A percentile compares a stretch with the other conserved stretches of the same genome.
Evolutionary conservation across 768 basidiomycete species (phyloP).

Genomic region (Arthromyces matolae): DNA sequence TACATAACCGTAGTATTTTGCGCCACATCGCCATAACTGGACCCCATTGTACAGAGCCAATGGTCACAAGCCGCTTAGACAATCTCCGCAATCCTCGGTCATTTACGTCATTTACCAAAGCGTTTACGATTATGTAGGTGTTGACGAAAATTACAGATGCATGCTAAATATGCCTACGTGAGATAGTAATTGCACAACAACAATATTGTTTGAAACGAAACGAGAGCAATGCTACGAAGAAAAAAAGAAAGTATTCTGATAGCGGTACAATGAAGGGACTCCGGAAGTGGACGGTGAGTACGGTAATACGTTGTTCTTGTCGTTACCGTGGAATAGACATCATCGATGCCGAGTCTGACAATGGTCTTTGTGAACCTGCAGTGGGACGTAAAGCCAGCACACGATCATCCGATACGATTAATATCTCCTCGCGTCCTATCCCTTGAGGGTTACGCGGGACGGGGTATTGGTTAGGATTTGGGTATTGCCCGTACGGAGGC

Average conservation of each 20-base stretch:
- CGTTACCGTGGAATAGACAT: slow-evolving; percentile 37
- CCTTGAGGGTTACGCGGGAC: slow-evolving; percentile 43
- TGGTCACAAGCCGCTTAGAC: too few species aligned
- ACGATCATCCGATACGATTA: slow-evolving; percentile 87
- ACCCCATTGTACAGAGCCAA: too few species aligned
- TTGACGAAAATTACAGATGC: slow-evolving; percentile 10
- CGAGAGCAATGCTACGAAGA: slow-evolving; percentile 10
- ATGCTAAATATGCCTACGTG: slow-evolving; percentile 4
- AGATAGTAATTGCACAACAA: background rate
- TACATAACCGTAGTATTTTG: too few species aligned
- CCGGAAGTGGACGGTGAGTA: too few species aligned
- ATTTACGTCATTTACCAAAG: too few species aligned
- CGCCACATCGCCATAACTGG: too few species aligned
- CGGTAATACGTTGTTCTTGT: slow-evolving; percentile 2
- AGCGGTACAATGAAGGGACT: background rate
- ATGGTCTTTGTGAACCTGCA: slow-evolving; percentile 32
- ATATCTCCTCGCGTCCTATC: slow-evolving; percentile 74
- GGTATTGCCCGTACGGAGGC: slow-evolving; percentile 26
- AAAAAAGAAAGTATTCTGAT: background rate
- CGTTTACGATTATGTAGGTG: too few species aligned
- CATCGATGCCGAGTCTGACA: slow-evolving; percentile 44
- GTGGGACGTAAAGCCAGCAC: slow-evolving; percentile 66
- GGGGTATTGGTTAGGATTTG: slow-evolving; percentile 36
- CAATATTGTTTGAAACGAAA: background rate
- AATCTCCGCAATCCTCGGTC: too few species aligned